Evolutionary conservation across 768 basidiomycete genomes (phyloP), one percentile per base, ranked within the genome.

Genomic region (Lepiota venenata): DNA sequence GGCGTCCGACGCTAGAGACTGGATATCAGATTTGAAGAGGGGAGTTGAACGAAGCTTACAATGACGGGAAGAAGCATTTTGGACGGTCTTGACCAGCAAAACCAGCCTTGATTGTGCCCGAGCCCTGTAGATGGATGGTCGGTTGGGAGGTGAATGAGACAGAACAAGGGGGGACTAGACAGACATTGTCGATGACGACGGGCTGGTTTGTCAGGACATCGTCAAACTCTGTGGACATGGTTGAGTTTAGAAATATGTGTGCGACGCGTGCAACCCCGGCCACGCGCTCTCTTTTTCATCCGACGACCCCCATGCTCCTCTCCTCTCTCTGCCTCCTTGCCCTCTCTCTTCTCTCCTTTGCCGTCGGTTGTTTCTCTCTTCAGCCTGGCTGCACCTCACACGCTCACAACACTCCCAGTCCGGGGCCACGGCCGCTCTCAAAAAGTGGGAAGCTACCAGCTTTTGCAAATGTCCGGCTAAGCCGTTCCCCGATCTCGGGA

Each of bases 1-100:
- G 97, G 55, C 97, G 81, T 22, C 97, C 97, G 61, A 98, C 92
- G 71, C 92, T 95, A 67, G 7, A 59, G 32, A 29, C 47, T 44
- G n/a, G 49, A 50, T 56, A 58, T 56, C 58, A 61, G 56, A 60
- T 54, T 58, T 61, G 60, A 62, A 60, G 56, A 61, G 63, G 69
- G 74, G 10, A 69, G 69, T 64, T 70, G 59, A 60, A 39, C 9
- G 42, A 65, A 65, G 84, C 93, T 75, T 74, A 97, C 95, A 93
- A 98, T 60, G 94, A 97, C 58, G 97, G 95, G 66, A 98, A 98
- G 80, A 95, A 98, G 68, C 95, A 98, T 82, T 97, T 97, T 40
- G 97, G 97, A 68, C 97, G 94, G 71, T 98, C 96, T 72, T 98
- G 91, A 43, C 97, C 97, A 50, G 97, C 97, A 67, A 99, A 99